Conservation (phyloP, 306 rosid species). For the Lathyrus aphaca region DNA sequence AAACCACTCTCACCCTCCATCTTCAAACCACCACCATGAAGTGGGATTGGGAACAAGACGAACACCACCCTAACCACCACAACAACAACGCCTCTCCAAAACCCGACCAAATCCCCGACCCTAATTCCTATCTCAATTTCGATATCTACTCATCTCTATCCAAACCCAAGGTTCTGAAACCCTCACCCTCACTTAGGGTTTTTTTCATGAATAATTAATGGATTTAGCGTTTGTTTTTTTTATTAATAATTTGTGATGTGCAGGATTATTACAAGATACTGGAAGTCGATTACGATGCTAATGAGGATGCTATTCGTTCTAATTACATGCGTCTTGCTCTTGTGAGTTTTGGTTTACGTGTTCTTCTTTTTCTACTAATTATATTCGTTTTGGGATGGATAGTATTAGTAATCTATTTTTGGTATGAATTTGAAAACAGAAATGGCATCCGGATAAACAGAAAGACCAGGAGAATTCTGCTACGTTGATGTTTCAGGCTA, state of each 20-base stretch:
- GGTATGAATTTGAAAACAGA: slow-evolving; percentile 51
- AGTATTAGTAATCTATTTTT: neutral
- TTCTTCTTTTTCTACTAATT: neutral
- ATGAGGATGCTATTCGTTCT: slow-evolving; percentile 79
- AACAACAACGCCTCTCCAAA: slow-evolving; percentile 30
- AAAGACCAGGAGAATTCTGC: slow-evolving; percentile 63
- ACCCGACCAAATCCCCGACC: slow-evolving; percentile 48
- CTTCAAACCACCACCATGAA: slow-evolving; percentile 39
- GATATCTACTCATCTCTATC: slow-evolving; percentile 66
- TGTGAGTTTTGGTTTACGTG: slow-evolving; percentile 48
- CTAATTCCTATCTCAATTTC: slow-evolving; percentile 56
- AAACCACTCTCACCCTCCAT: neutral
- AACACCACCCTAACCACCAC: neutral
- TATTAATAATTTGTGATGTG: too few species aligned
- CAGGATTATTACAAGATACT: slow-evolving; percentile 89
- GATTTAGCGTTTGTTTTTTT: too few species aligned
- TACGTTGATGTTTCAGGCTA: slow-evolving; percentile 83
- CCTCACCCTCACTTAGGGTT: neutral
- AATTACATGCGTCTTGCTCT: slow-evolving; percentile 91
- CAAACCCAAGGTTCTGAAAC: slow-evolving; percentile 62
- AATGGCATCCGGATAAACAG: slow-evolving; percentile 97
- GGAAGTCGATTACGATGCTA: slow-evolving; percentile 92
- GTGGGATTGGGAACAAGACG: slow-evolving; percentile 51
- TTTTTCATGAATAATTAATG: too few species aligned
- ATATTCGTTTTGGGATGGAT: neutral